phyloP scores from a whole-genome alignment of 108 stramenopile genomes.

The Fragilaria crotonensis region DNA sequence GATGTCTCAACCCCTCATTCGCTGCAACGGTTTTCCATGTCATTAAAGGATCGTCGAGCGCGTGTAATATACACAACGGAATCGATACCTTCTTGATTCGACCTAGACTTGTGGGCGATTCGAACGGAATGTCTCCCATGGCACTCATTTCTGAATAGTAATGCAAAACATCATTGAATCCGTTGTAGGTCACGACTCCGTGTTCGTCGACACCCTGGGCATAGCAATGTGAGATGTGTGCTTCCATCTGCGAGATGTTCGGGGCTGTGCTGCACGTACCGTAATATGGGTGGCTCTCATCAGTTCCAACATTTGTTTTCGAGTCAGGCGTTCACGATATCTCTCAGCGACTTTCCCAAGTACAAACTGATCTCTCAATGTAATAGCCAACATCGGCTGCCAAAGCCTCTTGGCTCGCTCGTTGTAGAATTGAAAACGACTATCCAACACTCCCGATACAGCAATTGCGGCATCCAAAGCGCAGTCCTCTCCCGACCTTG shows the following conservation, averaged over 20 bases:
- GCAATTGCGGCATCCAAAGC: conserved; percentile 68
- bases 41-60: conserved; percentile 71
- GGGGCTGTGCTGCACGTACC: conserved; percentile 19
- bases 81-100: conserved; percentile 55
- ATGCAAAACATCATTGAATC: conserved; percentile 56
- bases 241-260: neutral
- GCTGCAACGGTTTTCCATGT: conserved; percentile 55
- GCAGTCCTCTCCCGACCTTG: conserved; percentile 55
- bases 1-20: conserved; percentile 48
- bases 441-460: conserved; percentile 79
- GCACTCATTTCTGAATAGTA: conserved; percentile 80
- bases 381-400: conserved; percentile 84
- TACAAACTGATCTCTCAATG: conserved; percentile 49
- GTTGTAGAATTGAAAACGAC: conserved; percentile 54
- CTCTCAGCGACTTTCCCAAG: conserved; percentile 64
- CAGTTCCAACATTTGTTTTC: conserved; percentile 41
- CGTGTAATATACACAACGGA: conserved; percentile 65
- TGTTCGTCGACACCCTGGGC: conserved; percentile 50
- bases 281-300: conserved; percentile 59
- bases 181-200: conserved; percentile 73
- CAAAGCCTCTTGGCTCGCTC: conserved; percentile 71
- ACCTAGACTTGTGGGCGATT: conserved; percentile 27
- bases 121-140: conserved; percentile 58
- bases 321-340: conserved; percentile 40
- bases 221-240: neutral